Conservation (phyloP, 192 early-diverging fungal species). For the Mortierella antarctica region DNA sequence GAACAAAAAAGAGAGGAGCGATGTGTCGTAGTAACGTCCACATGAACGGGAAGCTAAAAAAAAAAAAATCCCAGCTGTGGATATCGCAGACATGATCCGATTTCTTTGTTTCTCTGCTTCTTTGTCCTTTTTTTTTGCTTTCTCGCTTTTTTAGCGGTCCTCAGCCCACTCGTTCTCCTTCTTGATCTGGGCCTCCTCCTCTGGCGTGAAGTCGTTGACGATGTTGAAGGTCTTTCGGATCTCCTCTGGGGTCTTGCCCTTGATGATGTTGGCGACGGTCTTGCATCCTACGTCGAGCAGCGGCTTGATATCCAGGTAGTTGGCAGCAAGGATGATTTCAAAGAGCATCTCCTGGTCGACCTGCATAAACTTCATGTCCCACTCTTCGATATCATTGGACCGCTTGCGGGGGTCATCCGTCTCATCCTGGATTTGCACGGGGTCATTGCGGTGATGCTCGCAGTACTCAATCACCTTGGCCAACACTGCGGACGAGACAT, state of each 20-base stretch:
- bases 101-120: not conserved
- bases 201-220: constrained; percentile 92
- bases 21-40: not conserved
- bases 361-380: constrained; percentile 80
- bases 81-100: not conserved
- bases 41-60: too few species aligned
- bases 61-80: not conserved
- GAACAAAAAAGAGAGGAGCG: not conserved
- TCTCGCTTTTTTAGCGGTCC: constrained; percentile 51
- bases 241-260: constrained; percentile 91
- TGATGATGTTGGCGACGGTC: constrained; percentile 96
- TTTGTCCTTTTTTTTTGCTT: not conserved
- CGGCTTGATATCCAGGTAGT: constrained; percentile 94
- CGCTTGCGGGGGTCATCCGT: constrained; percentile 60
- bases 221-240: constrained; percentile 97
- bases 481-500: constrained; percentile 72
- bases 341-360: constrained; percentile 81
- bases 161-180: constrained; percentile 82
- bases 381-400: constrained; percentile 75
- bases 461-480: constrained; percentile 85
- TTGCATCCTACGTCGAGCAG: constrained; percentile 97
- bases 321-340: constrained; percentile 81
- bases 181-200: constrained; percentile 92
- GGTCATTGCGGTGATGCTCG: constrained; percentile 77
- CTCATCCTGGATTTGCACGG: constrained; percentile 61